A percentile compares a stretch with the other conserved stretches of the same genome.
These are phyloP conservation scores for Amaranthus hypochondriacus DNA, from an alignment of 148 eudicot species.

Conservation along the genomic window DNA sequence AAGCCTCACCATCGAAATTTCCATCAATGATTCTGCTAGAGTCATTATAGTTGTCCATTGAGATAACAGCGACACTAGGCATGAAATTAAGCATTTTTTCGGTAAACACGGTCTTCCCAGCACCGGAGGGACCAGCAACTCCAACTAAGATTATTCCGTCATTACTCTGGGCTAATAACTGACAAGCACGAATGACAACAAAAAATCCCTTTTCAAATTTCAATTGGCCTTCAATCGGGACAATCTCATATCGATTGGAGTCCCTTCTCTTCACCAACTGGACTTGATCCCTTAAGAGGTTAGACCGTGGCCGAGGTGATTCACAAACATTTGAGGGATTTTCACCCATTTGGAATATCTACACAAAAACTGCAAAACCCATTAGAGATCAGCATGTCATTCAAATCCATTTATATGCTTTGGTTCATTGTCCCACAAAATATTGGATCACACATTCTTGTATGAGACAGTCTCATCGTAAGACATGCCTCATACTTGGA, in stretches of 20 bases:
- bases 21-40: slow-evolving; percentile 79
- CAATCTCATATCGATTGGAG: slow-evolving; percentile 62
- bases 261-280: slow-evolving; percentile 63
- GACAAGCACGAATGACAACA: slow-evolving; percentile 74
- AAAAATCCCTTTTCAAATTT: slow-evolving; percentile 88
- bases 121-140: slow-evolving; percentile 88
- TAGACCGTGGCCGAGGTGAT: slow-evolving; percentile 65
- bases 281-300: slow-evolving; percentile 77
- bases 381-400: slow-evolving; percentile 1
- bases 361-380: slow-evolving; percentile 22
- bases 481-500: no score
- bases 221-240: slow-evolving; percentile 55
- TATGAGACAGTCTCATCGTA: no score
- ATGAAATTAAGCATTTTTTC: slow-evolving; percentile 69
- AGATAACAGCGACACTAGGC: slow-evolving; percentile 79
- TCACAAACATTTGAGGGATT: slow-evolving; percentile 36
- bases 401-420: background rate
- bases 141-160: slow-evolving; percentile 81
- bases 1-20: slow-evolving; percentile 67
- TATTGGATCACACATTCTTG: no score
- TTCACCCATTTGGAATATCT: slow-evolving; percentile 34
- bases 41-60: slow-evolving; percentile 85
- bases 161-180: slow-evolving; percentile 67
- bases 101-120: slow-evolving; percentile 80
- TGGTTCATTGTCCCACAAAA: background rate